These are phyloP conservation scores for Fusarium luffae DNA, from an alignment of 2,329 filamentous ascomycete species.

Conservation along the genomic window DNA sequence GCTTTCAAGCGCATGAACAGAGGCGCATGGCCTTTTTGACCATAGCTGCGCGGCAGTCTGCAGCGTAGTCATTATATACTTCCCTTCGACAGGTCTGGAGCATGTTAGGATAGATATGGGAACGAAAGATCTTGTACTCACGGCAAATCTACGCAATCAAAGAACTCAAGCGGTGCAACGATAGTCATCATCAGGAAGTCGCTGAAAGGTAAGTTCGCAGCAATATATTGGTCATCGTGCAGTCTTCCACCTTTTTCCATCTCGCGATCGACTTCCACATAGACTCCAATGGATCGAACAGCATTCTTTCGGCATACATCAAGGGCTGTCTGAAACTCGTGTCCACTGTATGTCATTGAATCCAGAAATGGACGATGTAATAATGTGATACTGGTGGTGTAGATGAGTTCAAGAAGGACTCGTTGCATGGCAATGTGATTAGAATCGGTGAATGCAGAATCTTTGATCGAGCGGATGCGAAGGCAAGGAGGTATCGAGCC, in stretches of 20 bases:
- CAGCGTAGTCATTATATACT: not conserved
- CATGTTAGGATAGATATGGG: fast-evolving
- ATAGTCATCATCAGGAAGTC: constrained; percentile 17
- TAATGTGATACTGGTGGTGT: not conserved
- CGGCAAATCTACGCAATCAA: constrained; percentile 21
- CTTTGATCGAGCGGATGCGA: not conserved
- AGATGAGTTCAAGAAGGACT: constrained; percentile 23
- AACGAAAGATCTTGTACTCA: not conserved
- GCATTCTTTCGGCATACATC: constrained; percentile 19
- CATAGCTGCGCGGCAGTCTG: constrained; percentile 1
- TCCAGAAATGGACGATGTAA: constrained; percentile 25
- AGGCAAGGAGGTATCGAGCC: constrained; percentile 14
- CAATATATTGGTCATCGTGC: constrained; percentile 9
- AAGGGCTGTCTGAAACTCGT: not conserved
- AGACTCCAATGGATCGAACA: constrained; percentile 4
- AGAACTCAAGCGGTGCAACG: constrained; percentile 12
- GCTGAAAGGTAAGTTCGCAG: not conserved
- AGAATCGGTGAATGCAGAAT: constrained; percentile 1
- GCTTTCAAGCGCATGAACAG: not conserved
- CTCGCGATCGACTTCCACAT: constrained; percentile 21
- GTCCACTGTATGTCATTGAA: not conserved
- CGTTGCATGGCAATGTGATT: constrained; percentile 12
- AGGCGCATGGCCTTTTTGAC: constrained; percentile 1
- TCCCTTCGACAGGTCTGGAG: not conserved
- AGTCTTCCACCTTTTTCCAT: constrained; percentile 22